Conservation (phyloP, 495 filamentous ascomycete species). For the Aspergillus haitiensis region DNA sequence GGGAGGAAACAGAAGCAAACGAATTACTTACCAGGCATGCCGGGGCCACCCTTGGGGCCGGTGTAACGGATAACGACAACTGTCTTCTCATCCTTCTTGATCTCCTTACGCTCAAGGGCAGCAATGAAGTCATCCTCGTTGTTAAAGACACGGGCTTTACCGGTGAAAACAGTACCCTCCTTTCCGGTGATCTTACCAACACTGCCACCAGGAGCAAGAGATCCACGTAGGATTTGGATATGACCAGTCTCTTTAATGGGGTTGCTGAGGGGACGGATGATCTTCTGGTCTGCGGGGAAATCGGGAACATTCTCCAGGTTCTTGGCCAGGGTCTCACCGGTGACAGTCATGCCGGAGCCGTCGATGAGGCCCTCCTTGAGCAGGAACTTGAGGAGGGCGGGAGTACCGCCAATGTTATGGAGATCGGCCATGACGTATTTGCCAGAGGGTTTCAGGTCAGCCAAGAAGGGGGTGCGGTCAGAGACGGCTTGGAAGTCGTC, state of each 20-base stretch:
- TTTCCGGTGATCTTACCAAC: slow-evolving; percentile 99
- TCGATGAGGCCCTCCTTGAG: slow-evolving; percentile 87
- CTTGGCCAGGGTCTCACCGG: slow-evolving; percentile 88
- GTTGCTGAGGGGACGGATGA: slow-evolving; percentile 88
- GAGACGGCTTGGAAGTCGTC: slow-evolving; percentile 97
- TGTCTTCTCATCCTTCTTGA: slow-evolving; percentile 96
- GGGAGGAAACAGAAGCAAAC: background rate
- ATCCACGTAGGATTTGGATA: slow-evolving; percentile 94
- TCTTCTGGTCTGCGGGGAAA: slow-evolving; percentile 80
- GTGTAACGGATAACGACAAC: slow-evolving; percentile 98
- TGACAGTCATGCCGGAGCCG: slow-evolving; percentile 87
- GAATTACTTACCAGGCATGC: slow-evolving; percentile 65
- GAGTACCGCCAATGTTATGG: slow-evolving; percentile 86
- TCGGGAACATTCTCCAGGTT: slow-evolving; percentile 77
- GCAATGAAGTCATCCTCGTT: slow-evolving; percentile 76
- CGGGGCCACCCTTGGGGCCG: slow-evolving; percentile 91
- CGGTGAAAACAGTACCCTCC: slow-evolving; percentile 85
- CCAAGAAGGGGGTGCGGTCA: slow-evolving; percentile 87
- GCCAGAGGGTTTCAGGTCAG: slow-evolving; percentile 94
- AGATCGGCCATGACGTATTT: slow-evolving; percentile 97
- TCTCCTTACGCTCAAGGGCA: slow-evolving; percentile 74
- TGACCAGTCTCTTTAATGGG: slow-evolving; percentile 94
- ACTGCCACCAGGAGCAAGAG: slow-evolving; percentile 83
- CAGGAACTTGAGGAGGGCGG: slow-evolving; percentile 85
- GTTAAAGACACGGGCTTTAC: slow-evolving; percentile 86